These are phyloP conservation scores for Sclerotinia nivalis DNA, from an alignment of 2,329 filamentous ascomycete genomes.

Conservation along the genomic window DNA sequence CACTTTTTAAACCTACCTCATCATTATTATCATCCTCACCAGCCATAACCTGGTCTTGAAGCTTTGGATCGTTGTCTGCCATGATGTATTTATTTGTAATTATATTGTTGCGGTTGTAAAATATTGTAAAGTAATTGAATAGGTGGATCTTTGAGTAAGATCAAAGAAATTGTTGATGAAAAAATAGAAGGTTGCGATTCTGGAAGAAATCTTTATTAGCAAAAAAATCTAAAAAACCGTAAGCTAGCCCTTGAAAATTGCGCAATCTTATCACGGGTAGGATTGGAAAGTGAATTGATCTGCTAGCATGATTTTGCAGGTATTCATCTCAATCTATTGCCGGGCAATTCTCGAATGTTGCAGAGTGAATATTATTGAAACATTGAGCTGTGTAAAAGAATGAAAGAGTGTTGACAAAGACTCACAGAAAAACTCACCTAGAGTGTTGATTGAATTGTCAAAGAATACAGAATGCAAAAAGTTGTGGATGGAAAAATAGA, in stretches of 20 bases:
- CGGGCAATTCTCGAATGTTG: background rate
- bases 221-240: background rate
- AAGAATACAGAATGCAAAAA: background rate
- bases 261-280: background rate
- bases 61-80: slow-evolving; percentile 37
- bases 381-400: background rate
- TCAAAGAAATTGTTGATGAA: background rate
- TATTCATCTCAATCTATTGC: background rate
- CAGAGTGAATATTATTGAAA: background rate
- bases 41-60: slow-evolving; percentile 36
- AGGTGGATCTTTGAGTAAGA: background rate
- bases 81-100: slow-evolving; percentile 25
- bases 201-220: slow-evolving; percentile 19
- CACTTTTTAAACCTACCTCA: slow-evolving; percentile 34
- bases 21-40: slow-evolving; percentile 40
- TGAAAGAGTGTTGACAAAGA: background rate
- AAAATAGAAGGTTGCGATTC: slow-evolving; percentile 3
- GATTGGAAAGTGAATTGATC: slow-evolving; percentile 14
- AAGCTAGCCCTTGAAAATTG: background rate
- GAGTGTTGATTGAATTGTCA: background rate
- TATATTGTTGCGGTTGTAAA: background rate
- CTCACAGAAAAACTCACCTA: background rate
- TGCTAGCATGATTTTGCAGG: background rate
- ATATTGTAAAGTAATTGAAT: background rate
- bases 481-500: background rate